Percentiles rank a stretch among this genome's conserved stretches.
phyloP scores from a whole-genome alignment of 768 basidiomycete genomes.

The Leccinum barrowsii region DNA sequence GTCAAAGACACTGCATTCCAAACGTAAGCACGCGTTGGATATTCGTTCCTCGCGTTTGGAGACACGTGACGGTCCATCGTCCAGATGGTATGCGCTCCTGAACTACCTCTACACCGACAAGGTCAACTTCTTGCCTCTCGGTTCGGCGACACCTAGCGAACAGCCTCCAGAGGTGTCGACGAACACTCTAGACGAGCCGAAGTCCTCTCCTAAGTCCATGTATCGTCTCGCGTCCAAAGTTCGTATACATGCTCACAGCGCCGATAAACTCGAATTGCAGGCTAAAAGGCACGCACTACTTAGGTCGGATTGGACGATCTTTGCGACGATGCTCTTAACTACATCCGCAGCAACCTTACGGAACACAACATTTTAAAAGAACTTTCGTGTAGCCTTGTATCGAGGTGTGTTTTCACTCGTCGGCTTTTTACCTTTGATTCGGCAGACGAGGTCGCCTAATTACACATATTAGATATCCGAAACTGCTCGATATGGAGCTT shows the following conservation, averaged over 20 bases:
- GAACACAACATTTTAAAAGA: conserved; percentile 26
- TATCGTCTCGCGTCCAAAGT: conserved; percentile 42
- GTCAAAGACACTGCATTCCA: conserved; percentile 19
- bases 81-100: conserved; percentile 38
- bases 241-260: background rate
- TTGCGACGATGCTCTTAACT: conserved; percentile 12
- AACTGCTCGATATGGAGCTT: conserved; percentile 19
- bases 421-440: background rate
- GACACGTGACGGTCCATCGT: background rate
- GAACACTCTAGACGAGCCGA: conserved; percentile 5
- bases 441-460: background rate
- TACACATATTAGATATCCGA: conserved; percentile 6
- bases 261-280: background rate
- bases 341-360: conserved; percentile 13
- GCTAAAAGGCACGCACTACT: background rate
- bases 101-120: conserved; percentile 39
- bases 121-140: conserved; percentile 31
- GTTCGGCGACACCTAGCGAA: conserved; percentile 5
- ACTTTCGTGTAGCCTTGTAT: conserved; percentile 15
- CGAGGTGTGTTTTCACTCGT: conserved; percentile 8
- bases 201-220: conserved; percentile 44
- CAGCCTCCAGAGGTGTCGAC: background rate
- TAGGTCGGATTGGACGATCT: conserved; percentile 22
- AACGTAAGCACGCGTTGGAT: conserved; percentile 16
- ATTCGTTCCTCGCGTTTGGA: background rate